Percentiles rank a stretch among this genome's conserved stretches.
Evolutionary conservation across 202 grass and related monocot genomes (phyloP).

Genomic region (Carex arenaria): DNA sequence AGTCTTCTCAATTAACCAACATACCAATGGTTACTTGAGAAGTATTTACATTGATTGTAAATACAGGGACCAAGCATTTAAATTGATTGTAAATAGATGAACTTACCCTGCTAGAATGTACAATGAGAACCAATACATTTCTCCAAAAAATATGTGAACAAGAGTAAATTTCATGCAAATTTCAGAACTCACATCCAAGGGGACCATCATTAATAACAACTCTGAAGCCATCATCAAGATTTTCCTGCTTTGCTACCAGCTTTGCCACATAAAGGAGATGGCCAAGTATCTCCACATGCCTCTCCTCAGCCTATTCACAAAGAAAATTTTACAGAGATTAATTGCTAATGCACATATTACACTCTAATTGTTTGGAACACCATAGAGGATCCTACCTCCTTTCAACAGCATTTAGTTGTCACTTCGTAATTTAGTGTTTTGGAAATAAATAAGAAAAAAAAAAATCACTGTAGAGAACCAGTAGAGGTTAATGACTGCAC

Average conservation of each 20-base stretch:
- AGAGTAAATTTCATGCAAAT: not conserved
- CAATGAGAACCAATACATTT: not conserved
- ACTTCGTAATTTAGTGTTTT: not conserved
- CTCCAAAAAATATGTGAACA: not conserved
- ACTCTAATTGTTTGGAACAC: not conserved
- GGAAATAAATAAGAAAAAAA: not conserved
- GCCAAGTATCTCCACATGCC: constrained; percentile 47
- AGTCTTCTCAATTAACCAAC: not conserved
- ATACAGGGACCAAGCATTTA: not conserved
- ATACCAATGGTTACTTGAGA: not conserved
- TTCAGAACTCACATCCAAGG: constrained; percentile 44
- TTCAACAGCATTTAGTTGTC: not conserved
- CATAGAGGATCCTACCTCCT: not conserved
- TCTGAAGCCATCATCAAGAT: constrained; percentile 59
- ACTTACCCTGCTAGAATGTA: not conserved
- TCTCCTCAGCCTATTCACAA: constrained; percentile 59
- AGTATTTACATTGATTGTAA: not conserved
- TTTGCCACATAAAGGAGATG: constrained; percentile 56
- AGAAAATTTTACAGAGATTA: not conserved
- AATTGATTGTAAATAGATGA: not conserved
- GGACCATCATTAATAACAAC: constrained; percentile 65
- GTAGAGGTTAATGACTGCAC: not conserved
- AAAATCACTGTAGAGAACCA: not conserved
- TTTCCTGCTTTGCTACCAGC: constrained; percentile 56
- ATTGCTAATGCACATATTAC: not conserved